Conservation (phyloP, 192 early-diverging fungal species). For the Dimargaris cristalligena region DNA sequence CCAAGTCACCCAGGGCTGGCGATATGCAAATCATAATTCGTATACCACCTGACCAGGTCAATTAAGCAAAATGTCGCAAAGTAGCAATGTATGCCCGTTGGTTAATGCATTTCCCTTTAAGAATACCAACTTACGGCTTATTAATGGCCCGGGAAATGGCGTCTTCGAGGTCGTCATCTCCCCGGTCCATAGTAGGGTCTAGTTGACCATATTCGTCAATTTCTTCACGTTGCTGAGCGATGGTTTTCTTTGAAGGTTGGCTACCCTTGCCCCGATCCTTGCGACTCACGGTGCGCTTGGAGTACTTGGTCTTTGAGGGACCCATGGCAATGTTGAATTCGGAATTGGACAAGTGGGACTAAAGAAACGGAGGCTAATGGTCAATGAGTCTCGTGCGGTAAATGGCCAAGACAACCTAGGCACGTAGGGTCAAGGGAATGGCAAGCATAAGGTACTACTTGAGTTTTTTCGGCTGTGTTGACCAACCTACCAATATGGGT, state of each 20-base stretch:
- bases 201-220: conserved; percentile 4
- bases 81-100: background rate
- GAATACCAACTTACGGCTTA: background rate
- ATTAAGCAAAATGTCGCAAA: background rate
- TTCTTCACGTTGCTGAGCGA: background rate
- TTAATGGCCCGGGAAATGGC: background rate
- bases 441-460: too few species aligned
- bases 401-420: too few species aligned
- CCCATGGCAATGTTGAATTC: background rate
- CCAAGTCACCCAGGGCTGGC: background rate
- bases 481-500: too few species aligned
- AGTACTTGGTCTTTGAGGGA: background rate
- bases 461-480: too few species aligned
- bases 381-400: too few species aligned
- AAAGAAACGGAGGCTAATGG: too few species aligned
- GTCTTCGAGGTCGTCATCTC: background rate
- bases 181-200: background rate
- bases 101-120: background rate
- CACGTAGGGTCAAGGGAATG: too few species aligned
- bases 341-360: too few species aligned
- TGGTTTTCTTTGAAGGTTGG: background rate
- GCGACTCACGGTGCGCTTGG: background rate
- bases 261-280: background rate
- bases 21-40: background rate
- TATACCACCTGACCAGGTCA: background rate